These are phyloP conservation scores for Phytophthora cryptogea DNA, from an alignment of 352 stramenopile genomes.

Conservation along the genomic window DNA sequence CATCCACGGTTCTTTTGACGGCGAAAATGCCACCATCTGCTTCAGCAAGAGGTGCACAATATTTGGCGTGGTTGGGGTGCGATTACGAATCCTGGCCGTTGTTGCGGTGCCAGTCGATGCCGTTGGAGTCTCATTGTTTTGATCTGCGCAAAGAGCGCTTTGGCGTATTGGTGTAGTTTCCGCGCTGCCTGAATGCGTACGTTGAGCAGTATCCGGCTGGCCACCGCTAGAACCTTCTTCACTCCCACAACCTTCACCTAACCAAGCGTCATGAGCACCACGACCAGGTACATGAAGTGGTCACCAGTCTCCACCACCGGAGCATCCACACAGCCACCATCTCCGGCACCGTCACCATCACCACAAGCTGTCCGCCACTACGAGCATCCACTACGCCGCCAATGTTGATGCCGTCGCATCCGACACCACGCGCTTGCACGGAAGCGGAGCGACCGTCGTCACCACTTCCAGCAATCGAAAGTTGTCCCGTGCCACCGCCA, in stretches of 20 bases:
- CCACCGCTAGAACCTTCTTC: neutral
- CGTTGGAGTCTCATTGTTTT: neutral
- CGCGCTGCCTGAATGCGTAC: neutral
- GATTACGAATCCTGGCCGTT: neutral
- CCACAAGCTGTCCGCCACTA: neutral
- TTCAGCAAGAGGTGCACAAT: conserved; percentile 3
- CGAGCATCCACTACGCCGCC: neutral
- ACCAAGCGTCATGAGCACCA: neutral
- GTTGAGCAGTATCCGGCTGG: neutral
- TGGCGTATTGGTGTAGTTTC: neutral
- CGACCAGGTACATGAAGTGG: neutral
- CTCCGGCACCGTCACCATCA: neutral
- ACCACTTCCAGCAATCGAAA: neutral
- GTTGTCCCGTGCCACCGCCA: neutral
- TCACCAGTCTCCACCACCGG: neutral
- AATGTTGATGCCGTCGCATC: neutral
- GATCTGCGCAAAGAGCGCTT: neutral
- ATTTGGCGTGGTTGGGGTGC: neutral
- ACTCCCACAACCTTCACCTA: neutral
- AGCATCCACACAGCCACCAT: neutral
- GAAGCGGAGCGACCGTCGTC: neutral
- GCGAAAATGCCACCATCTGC: conserved; percentile 7
- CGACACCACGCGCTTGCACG: neutral
- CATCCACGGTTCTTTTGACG: conserved; percentile 12
- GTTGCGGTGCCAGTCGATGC: neutral